phyloP scores from a whole-genome alignment of 306 rosid genomes.

The Malus sieversii region DNA sequence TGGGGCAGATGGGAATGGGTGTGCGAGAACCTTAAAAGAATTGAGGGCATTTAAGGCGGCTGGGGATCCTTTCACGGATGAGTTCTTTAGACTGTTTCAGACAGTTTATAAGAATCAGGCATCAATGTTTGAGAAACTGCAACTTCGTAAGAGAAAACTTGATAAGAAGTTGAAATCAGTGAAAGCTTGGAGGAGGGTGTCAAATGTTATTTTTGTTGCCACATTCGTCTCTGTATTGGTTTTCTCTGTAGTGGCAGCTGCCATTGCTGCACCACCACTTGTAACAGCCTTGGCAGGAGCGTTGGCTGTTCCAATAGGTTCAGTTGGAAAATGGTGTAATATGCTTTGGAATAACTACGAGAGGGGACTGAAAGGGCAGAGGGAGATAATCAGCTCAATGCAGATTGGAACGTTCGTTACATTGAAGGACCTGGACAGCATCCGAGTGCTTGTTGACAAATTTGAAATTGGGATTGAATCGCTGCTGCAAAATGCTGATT shows the following conservation, averaged over 20 bases:
- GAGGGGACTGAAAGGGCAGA: constrained; percentile 41
- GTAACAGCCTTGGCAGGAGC: constrained; percentile 66
- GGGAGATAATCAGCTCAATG: constrained; percentile 53
- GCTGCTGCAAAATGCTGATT: constrained; percentile 42
- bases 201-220: constrained; percentile 63
- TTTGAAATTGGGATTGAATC: constrained; percentile 45
- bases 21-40: constrained; percentile 53
- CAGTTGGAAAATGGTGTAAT: constrained; percentile 89
- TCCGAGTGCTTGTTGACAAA: constrained; percentile 37
- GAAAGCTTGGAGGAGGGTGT: constrained; percentile 59
- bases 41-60: constrained; percentile 59
- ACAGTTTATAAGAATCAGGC: constrained; percentile 46
- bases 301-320: constrained; percentile 67
- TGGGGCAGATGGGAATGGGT: constrained; percentile 42
- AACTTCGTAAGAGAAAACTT: constrained; percentile 47
- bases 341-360: constrained; percentile 54
- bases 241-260: constrained; percentile 86
- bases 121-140: constrained; percentile 48
- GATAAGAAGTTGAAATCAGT: constrained; percentile 68
- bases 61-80: constrained; percentile 70
- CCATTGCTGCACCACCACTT: constrained; percentile 72
- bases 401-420: constrained; percentile 39
- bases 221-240: constrained; percentile 66
- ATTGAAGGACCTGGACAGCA: constrained; percentile 55
- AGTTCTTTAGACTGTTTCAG: constrained; percentile 49